Base-by-base conservation (phyloP, 352 stramenopile genomes). In the Paralagenidium karlingii region DNA sequence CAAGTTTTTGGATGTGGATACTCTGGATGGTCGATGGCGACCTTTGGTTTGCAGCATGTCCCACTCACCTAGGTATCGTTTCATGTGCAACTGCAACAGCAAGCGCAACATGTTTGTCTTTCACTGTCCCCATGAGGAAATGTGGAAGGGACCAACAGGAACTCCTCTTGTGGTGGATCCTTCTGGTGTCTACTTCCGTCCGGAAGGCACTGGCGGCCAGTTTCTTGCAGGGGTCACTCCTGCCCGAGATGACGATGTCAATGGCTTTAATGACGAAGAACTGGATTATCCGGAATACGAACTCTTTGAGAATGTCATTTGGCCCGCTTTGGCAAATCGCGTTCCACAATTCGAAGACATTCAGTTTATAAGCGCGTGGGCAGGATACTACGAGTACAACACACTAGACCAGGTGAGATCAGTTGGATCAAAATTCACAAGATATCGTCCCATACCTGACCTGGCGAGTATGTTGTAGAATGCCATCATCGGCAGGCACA, bases 331-430 rank as follows among this genome's bases (percentile, higher is more conserved):
- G 29, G 77, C 77, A 2, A 48, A 66, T 34, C 68, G 77, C 19
- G 75, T 91, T 9, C 64, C 76, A 22, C 54, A 68, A 15, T 88
- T 91, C 30, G 74, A 91, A 40, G 66, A 63, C 24, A 76, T 91
- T 48, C 88, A 91, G 46, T 41, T 88, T 2, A n/a, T 83, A 19
- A 80, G 63, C 29, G 52, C 64, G 6, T 91, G 77, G 77, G 65
- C 77, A 21, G 77, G 77, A 7, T 91, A 75, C 53, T 91, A 91
- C 53, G 77, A 91, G 43, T 91, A 81, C 66, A 88, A 91, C 57
- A 87, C 71, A 13, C 79, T 88, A 21, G 77, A 91, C 52, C 77
- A 81, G 60, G 66, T 80, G 45, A 9, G 45, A 25, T 24, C 8
- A 8, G n/a, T 3, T 20, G 22, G 19, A 36, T 36, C 28, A 20